Percentiles rank a stretch among this genome's conserved stretches.
These are phyloP conservation scores for Jamesozyma spencerorum DNA, from an alignment of 805 yeast species.

Conservation along the genomic window DNA sequence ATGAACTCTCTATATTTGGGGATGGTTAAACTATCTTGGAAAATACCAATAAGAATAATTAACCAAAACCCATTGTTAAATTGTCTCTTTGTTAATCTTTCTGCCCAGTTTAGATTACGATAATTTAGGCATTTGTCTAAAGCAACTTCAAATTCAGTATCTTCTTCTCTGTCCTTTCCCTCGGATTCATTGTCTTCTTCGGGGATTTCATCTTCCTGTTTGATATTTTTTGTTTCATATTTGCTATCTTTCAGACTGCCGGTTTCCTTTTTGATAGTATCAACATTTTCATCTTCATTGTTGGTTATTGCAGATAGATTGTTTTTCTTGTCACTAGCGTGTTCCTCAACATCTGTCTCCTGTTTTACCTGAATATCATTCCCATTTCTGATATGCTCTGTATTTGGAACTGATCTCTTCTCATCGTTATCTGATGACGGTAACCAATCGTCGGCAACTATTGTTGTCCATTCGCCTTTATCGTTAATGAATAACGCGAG, in stretches of 20 bases:
- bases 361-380: no score
- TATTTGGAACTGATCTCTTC: no score
- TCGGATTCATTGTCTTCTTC: conserved; percentile 8
- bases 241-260: neutral
- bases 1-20: conserved; percentile 26
- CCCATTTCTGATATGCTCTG: no score
- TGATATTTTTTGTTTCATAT: neutral
- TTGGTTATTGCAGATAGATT: no score
- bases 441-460: conserved; percentile 27
- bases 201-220: conserved; percentile 9
- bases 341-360: no score
- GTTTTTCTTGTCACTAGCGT: no score
- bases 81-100: conserved; percentile 59
- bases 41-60: conserved; percentile 60
- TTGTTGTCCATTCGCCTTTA: conserved; percentile 27
- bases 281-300: no score
- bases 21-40: conserved; percentile 32
- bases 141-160: conserved; percentile 9
- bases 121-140: conserved; percentile 40
- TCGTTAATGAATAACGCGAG: conserved; percentile 27
- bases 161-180: neutral
- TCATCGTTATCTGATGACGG: neutral
- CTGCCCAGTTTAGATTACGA: conserved; percentile 65
- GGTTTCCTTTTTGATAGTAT: no score
- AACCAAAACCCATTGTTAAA: conserved; percentile 87